Conservation (phyloP, 1,284 basidiomycete genomes). For the Baeospora myosura region DNA sequence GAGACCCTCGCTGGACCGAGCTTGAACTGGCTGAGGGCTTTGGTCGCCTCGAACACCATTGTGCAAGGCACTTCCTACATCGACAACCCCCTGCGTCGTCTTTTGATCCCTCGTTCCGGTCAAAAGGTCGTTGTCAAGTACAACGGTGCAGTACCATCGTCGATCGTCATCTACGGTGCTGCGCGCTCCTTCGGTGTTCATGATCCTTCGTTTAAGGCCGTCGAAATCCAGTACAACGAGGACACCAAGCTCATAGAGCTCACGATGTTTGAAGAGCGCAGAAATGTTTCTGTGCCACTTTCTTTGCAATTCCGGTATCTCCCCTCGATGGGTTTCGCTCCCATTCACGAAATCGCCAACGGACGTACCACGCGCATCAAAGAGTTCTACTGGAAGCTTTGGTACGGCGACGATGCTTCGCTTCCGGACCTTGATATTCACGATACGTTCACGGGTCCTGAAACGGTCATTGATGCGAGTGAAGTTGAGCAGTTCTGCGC, state of each 20-base stretch:
- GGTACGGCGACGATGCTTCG: conserved; percentile 82
- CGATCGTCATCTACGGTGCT: conserved; percentile 65
- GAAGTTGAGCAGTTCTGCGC: conserved; percentile 88
- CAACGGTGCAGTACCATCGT: conserved; percentile 40
- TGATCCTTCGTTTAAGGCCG: conserved; percentile 73
- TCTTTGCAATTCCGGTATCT: conserved; percentile 80
- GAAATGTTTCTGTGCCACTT: conserved; percentile 73
- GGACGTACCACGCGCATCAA: conserved; percentile 92
- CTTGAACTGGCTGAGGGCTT: conserved; percentile 83
- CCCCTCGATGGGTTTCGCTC: conserved; percentile 84
- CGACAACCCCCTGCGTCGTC: conserved; percentile 84
- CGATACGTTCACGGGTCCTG: conserved; percentile 77
- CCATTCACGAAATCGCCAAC: conserved; percentile 86
- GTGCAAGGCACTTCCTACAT: conserved; percentile 81
- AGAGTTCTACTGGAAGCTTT: conserved; percentile 93
- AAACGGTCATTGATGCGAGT: conserved; percentile 69
- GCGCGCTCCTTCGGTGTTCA: conserved; percentile 78
- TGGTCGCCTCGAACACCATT: conserved; percentile 76
- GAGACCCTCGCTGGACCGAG: conserved; percentile 76
- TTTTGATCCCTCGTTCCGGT: conserved; percentile 74
- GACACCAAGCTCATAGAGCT: conserved; percentile 61
- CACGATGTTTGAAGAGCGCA: conserved; percentile 81
- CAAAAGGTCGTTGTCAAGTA: conserved; percentile 69
- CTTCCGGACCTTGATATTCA: conserved; percentile 73
- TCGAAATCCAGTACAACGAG: conserved; percentile 65